phyloP scores from a whole-genome alignment of 2,329 filamentous ascomycete genomes.

The Cordyceps tenuipes region DNA sequence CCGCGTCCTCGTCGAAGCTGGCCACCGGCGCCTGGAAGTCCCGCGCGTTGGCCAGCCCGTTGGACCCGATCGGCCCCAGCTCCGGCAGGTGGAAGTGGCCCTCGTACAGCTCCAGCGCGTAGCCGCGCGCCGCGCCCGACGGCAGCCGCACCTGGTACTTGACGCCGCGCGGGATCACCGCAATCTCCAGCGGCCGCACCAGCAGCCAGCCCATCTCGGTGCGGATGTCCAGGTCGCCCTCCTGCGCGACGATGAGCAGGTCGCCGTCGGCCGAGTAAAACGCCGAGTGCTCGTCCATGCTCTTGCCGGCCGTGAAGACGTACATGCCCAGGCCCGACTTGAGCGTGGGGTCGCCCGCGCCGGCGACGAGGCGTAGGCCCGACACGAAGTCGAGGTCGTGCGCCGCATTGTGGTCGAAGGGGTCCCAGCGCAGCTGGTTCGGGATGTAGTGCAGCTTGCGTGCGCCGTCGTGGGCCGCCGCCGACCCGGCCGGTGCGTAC shows the following conservation, averaged over 20 bases:
- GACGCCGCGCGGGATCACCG: conserved; percentile 60
- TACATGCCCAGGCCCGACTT: conserved; percentile 70
- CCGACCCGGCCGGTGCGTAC: conserved; percentile 39
- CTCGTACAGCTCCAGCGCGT: conserved; percentile 63
- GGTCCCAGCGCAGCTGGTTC: conserved; percentile 75
- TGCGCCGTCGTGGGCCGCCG: conserved; percentile 14
- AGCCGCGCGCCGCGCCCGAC: conserved; percentile 52
- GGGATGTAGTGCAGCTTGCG: conserved; percentile 62
- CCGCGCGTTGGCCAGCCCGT: conserved; percentile 57
- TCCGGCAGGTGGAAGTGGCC: conserved; percentile 60
- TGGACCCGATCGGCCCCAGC: conserved; percentile 60
- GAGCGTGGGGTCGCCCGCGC: conserved; percentile 65
- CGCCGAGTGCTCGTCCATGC: conserved; percentile 60
- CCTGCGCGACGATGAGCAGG: conserved; percentile 62
- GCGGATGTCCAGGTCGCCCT: conserved; percentile 61
- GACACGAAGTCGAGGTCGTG: conserved; percentile 38
- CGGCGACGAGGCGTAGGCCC: conserved; percentile 60
- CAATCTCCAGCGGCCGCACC: conserved; percentile 64
- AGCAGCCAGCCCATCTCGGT: conserved; percentile 63
- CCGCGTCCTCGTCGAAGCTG: conserved; percentile 50
- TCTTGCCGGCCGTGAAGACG: conserved; percentile 64
- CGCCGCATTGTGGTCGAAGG: conserved; percentile 59
- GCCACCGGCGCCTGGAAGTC: conserved; percentile 67
- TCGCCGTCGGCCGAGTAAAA: conserved; percentile 80
- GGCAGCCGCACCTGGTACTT: conserved; percentile 58